Evolutionary conservation across 2,329 filamentous ascomycete species (phyloP).

Genomic region (Aureobasidium pullulans): DNA sequence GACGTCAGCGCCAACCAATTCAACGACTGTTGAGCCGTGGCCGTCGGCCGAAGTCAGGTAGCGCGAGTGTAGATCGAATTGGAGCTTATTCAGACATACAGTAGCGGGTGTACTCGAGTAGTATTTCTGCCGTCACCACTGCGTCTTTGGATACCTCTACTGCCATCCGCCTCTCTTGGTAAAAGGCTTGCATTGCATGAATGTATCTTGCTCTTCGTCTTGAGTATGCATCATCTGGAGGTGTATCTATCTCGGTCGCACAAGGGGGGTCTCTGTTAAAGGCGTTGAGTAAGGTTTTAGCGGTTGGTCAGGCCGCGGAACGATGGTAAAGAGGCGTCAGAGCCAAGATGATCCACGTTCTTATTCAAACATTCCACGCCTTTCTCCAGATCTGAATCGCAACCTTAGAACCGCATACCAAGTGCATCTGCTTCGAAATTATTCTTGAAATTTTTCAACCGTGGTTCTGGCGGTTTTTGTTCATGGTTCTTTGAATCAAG

Average conservation of each 20-base stretch:
- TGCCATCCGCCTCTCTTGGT: no score
- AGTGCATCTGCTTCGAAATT: neutral
- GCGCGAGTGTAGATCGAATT: constrained; percentile 5
- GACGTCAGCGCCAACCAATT: constrained; percentile 12
- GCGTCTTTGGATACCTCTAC: neutral
- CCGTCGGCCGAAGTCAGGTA: constrained; percentile 2
- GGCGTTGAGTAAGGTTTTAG: neutral
- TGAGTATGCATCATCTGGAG: neutral
- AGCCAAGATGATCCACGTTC: constrained; percentile 3
- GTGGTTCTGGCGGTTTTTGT: no score
- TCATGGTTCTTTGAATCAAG: no score
- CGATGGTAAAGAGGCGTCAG: neutral
- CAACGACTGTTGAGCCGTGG: constrained; percentile 8
- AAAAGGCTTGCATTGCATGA: neutral
- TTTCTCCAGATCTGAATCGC: neutral
- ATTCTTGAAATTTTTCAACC: no score
- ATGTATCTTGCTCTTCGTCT: neutral
- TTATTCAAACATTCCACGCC: neutral
- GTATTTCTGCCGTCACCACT: neutral
- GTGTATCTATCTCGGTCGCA: neutral
- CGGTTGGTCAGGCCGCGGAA: neutral
- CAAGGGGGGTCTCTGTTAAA: neutral
- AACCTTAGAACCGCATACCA: neutral
- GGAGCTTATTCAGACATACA: constrained; percentile 13
- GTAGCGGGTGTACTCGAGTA: neutral